Percentiles rank a stretch among this genome's conserved stretches.
Conservation (phyloP, 2,329 filamentous ascomycete genomes). For the Fusarium sublunatum region DNA sequence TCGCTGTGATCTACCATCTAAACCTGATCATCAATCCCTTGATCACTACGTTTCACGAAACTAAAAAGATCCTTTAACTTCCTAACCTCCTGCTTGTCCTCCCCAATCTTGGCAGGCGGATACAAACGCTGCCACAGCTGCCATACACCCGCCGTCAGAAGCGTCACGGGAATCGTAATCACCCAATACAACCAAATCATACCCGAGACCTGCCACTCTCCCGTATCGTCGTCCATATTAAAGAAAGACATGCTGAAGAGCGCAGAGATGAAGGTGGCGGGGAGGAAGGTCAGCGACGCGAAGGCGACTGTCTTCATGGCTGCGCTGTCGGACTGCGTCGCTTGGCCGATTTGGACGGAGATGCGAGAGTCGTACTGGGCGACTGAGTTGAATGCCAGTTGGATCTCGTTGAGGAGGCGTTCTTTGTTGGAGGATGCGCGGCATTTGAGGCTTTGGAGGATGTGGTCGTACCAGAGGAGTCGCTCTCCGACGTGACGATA, state of each 20-base stretch:
- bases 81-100: constrained; percentile 9
- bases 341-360: constrained; percentile 54
- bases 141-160: constrained; percentile 40
- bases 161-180: constrained; percentile 47
- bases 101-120: constrained; percentile 13
- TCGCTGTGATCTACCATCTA: neutral
- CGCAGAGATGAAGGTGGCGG: constrained; percentile 62
- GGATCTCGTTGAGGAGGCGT: constrained; percentile 65
- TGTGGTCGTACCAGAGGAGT: constrained; percentile 50
- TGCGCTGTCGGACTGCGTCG: constrained; percentile 58
- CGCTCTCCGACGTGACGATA: constrained; percentile 45
- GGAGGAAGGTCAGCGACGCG: constrained; percentile 61
- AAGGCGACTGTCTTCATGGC: constrained; percentile 64
- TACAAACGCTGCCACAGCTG: constrained; percentile 17
- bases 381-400: constrained; percentile 61
- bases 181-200: constrained; percentile 55
- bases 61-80: neutral
- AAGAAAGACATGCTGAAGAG: constrained; percentile 62
- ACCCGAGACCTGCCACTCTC: constrained; percentile 45
- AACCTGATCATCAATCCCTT: neutral
- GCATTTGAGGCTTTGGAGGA: constrained; percentile 50
- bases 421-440: constrained; percentile 55
- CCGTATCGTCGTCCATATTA: constrained; percentile 40
- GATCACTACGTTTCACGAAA: neutral
- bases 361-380: constrained; percentile 55